These are phyloP conservation scores for Aegilops tauschii DNA, from an alignment of 176 grass and related monocot species.

Conservation along the genomic window DNA sequence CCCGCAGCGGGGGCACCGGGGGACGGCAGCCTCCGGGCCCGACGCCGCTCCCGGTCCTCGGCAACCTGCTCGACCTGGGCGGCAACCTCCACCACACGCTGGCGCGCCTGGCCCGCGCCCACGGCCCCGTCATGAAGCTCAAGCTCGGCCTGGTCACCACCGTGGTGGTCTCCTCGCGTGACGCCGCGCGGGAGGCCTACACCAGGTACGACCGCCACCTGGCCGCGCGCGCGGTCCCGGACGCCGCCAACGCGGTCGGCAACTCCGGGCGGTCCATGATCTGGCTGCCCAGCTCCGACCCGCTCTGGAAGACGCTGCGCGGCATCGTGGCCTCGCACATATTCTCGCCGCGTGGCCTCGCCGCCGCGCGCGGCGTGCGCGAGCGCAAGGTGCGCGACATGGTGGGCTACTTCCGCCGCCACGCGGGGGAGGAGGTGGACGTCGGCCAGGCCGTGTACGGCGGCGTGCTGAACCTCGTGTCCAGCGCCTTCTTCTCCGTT, in stretches of 20 bases:
- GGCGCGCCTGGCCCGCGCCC: neutral
- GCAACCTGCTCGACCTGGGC: neutral
- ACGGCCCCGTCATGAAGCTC: neutral
- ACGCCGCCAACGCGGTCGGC: neutral
- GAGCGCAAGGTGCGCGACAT: constrained; percentile 13
- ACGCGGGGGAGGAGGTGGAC: neutral
- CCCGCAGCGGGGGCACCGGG: neutral
- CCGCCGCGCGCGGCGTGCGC: neutral
- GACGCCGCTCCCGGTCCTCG: neutral
- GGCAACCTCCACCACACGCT: neutral
- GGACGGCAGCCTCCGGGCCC: neutral
- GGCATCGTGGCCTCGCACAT: constrained; percentile 5
- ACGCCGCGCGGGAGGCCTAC: neutral
- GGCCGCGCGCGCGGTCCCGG: constrained; percentile 13
- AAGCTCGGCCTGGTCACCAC: neutral
- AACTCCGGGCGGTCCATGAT: neutral
- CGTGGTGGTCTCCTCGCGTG: neutral
- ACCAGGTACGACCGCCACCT: neutral
- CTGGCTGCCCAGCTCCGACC: neutral
- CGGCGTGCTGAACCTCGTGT: constrained; percentile 26
- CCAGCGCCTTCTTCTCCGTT: constrained; percentile 28
- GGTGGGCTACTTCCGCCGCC: neutral
- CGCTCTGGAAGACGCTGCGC: constrained; percentile 7
- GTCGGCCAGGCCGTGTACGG: constrained; percentile 9
- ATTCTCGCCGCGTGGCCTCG: constrained; percentile 10